A percentile compares a stretch with the other conserved stretches of the same genome.
These are phyloP conservation scores for Sodiomyces alkalinus DNA, from an alignment of 2,329 filamentous ascomycete species.

Conservation along the genomic window DNA sequence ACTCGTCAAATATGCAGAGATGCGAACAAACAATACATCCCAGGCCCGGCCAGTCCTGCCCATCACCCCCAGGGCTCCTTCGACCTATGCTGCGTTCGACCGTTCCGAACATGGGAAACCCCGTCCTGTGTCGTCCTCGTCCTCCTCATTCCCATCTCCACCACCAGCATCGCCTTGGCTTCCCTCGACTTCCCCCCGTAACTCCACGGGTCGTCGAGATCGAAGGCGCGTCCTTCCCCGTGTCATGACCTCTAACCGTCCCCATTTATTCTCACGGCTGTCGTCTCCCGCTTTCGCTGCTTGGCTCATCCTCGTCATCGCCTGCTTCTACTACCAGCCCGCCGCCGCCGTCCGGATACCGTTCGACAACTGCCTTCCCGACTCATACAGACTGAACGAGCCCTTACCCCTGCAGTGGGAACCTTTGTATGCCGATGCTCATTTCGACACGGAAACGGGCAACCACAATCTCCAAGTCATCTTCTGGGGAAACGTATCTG, in stretches of 20 bases:
- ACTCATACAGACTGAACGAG: slow-evolving; percentile 38
- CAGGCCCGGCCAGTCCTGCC: neutral
- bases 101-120: slow-evolving; percentile 6
- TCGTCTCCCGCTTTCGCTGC: too few species aligned
- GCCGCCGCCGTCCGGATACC: slow-evolving; percentile 51
- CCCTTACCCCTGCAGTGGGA: slow-evolving; percentile 62
- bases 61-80: neutral
- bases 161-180: too few species aligned
- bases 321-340: slow-evolving; percentile 23
- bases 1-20: slow-evolving; percentile 6
- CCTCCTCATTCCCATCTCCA: too few species aligned
- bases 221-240: slow-evolving; percentile 1
- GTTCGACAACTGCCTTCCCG: slow-evolving; percentile 71
- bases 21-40: too few species aligned
- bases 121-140: slow-evolving; percentile 5
- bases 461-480: slow-evolving; percentile 58
- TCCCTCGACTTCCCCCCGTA: too few species aligned
- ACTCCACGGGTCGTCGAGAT: too few species aligned
- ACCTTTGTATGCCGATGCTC: slow-evolving; percentile 58
- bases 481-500: slow-evolving; percentile 84
- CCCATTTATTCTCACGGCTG: neutral
- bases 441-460: slow-evolving; percentile 47
- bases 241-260: neutral
- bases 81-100: slow-evolving; percentile 4
- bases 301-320: slow-evolving; percentile 22